Percentiles rank a stretch among this genome's conserved stretches.
Conservation (phyloP, 2,329 filamentous ascomycete species). For the Alternaria sp. region DNA sequence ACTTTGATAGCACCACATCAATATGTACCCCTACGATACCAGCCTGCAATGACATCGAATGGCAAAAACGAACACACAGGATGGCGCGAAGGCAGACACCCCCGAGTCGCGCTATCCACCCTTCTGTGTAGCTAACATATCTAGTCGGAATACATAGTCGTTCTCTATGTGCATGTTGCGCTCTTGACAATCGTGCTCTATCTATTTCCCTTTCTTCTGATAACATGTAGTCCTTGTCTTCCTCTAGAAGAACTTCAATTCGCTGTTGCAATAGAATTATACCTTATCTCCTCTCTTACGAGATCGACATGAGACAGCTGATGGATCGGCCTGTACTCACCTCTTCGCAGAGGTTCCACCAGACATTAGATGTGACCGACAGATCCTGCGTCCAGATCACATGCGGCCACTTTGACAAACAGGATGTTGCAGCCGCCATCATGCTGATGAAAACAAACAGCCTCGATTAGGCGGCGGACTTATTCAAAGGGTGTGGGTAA, state of each 20-base stretch:
- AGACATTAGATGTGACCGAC: not conserved
- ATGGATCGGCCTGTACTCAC: not conserved
- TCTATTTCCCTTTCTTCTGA: not conserved
- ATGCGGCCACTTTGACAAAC: not conserved
- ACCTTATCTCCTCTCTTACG: not conserved
- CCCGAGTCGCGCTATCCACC: not conserved
- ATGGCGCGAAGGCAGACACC: not conserved
- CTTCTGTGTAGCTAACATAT: not conserved
- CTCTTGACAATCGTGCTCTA: not conserved
- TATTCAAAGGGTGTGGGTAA: not conserved
- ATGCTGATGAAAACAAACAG: not conserved
- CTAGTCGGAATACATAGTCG: not conserved
- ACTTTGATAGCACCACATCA: not conserved
- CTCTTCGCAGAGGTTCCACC: not conserved
- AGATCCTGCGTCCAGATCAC: not conserved
- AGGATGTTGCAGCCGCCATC: not conserved
- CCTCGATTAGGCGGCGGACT: not conserved
- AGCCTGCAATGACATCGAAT: not conserved
- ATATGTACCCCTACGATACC: not conserved
- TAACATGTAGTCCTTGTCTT: not conserved
- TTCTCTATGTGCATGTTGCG: not conserved
- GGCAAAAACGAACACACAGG: not conserved
- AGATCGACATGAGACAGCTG: not conserved
- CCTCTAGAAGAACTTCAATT: not conserved
- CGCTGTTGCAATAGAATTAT: not conserved